Evolutionary conservation across 2,329 filamentous ascomycete genomes (phyloP).

Genomic region (Fusarium lyarnte): DNA sequence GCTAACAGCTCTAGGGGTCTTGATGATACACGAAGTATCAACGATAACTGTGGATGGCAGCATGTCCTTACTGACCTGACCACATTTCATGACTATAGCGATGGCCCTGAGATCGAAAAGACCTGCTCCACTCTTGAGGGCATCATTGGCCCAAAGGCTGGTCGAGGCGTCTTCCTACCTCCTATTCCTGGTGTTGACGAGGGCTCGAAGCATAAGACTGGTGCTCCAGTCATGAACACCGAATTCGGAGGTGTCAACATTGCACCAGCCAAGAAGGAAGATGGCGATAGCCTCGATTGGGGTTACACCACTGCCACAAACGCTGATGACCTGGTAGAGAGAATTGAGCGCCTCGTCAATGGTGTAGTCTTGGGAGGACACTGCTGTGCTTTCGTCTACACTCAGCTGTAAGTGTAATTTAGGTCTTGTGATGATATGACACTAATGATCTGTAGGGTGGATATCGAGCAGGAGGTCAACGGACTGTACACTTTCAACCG

Average conservation of each 20-base stretch:
- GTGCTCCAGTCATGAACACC: conserved; percentile 71
- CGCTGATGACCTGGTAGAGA: conserved; percentile 65
- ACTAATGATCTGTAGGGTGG: conserved; percentile 49
- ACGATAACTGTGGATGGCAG: conserved; percentile 79
- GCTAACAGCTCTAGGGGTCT: conserved; percentile 52
- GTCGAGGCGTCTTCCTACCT: conserved; percentile 63
- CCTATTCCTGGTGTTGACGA: conserved; percentile 55
- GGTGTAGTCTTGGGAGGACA: conserved; percentile 66
- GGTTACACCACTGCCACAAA: conserved; percentile 74
- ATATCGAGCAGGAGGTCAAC: conserved; percentile 76
- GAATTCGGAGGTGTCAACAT: conserved; percentile 78
- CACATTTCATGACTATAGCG: conserved; percentile 75
- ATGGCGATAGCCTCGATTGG: conserved; percentile 64
- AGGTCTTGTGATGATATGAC: neutral
- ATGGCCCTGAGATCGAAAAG: conserved; percentile 63
- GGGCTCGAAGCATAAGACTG: conserved; percentile 60
- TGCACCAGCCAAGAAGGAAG: conserved; percentile 54
- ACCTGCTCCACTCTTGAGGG: conserved; percentile 63
- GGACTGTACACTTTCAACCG: conserved; percentile 72
- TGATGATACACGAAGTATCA: conserved; percentile 71
- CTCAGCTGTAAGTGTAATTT: conserved; percentile 63
- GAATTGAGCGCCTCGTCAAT: conserved; percentile 67
- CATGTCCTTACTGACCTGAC: conserved; percentile 71
- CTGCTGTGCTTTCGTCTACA: conserved; percentile 72
- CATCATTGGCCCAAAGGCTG: conserved; percentile 64